Percentiles rank a stretch among this genome's conserved stretches.
Conservation (phyloP, 805 yeast species). For the Starmerella etchellsii region DNA sequence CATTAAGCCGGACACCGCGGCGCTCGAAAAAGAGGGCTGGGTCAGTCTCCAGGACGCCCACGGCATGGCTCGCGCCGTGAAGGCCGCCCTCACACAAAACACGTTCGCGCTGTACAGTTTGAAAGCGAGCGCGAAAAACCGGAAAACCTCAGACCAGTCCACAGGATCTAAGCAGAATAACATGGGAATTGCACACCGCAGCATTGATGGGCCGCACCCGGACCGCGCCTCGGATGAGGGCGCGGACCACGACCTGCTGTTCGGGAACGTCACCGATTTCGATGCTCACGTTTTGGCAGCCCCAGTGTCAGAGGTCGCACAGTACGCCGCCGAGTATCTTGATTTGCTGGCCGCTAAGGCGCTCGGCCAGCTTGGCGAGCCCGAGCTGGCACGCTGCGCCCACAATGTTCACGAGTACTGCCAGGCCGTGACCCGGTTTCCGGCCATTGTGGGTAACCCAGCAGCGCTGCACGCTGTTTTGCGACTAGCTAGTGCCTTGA, state of each 20-base stretch:
- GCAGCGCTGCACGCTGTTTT: constrained; percentile 46
- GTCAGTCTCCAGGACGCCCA: constrained; percentile 14
- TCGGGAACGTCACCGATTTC: constrained; percentile 19
- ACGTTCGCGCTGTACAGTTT: constrained; percentile 1
- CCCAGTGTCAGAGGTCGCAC: constrained; percentile 5
- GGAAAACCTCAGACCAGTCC: neutral
- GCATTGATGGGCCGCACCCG: neutral
- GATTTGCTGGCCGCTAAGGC: constrained; percentile 16
- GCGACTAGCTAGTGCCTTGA: constrained; percentile 37
- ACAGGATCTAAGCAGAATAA: neutral
- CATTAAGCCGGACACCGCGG: neutral
- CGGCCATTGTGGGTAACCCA: constrained; percentile 58
- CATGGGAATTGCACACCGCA: neutral
- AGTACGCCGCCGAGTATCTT: constrained; percentile 3
- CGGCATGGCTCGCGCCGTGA: constrained; percentile 10
- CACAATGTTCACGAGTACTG: constrained; percentile 43
- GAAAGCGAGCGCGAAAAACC: neutral
- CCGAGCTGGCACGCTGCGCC: constrained; percentile 26
- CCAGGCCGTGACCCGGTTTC: constrained; percentile 44
- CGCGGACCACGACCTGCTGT: constrained; percentile 60
- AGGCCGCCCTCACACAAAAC: constrained; percentile 4
- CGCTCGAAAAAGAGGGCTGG: constrained; percentile 14
- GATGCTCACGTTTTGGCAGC: constrained; percentile 1
- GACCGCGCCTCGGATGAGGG: constrained; percentile 45
- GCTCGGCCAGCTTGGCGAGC: neutral